A percentile compares a stretch with the other conserved stretches of the same genome.
These are phyloP conservation scores for Platanus orientalis DNA, from an alignment of 164 flowering plant genomes.

Conservation along the genomic window DNA sequence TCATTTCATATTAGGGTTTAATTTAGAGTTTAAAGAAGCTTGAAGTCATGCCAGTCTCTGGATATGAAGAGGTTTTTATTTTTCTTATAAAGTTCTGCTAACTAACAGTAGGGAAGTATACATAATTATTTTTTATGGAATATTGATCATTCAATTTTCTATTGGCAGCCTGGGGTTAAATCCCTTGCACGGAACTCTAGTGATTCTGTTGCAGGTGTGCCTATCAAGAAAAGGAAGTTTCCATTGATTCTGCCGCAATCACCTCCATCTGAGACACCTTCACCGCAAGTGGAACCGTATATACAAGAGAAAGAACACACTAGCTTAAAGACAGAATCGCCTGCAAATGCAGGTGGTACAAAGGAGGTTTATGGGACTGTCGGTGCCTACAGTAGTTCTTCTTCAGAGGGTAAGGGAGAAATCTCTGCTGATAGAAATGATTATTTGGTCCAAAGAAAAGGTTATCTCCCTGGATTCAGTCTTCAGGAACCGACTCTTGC, in stretches of 20 bases:
- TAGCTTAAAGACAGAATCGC: slow-evolving; percentile 14
- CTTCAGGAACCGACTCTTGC: slow-evolving; percentile 13
- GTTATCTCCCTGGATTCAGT: slow-evolving; percentile 6
- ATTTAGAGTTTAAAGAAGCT: not conserved
- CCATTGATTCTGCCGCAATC: slow-evolving; percentile 32
- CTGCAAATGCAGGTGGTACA: slow-evolving; percentile 16
- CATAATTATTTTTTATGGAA: not conserved
- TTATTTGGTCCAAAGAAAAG: slow-evolving; percentile 10
- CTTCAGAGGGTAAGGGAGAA: slow-evolving; percentile 15
- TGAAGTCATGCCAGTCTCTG: slow-evolving; percentile 29
- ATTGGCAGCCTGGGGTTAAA: slow-evolving; percentile 37
- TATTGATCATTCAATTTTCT: slow-evolving; percentile 22
- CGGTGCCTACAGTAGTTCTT: slow-evolving; percentile 11
- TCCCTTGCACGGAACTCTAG: slow-evolving; percentile 30
- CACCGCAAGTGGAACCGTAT: slow-evolving; percentile 15
- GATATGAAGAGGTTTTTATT: slow-evolving; percentile 32
- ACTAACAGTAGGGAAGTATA: slow-evolving; percentile 7
- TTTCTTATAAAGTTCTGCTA: slow-evolving; percentile 3
- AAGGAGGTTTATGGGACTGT: slow-evolving; percentile 11
- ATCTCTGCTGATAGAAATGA: slow-evolving; percentile 15
- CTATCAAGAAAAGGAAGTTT: slow-evolving; percentile 58
- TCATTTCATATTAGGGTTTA: not conserved
- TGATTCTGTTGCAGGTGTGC: slow-evolving; percentile 42
- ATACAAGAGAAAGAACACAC: slow-evolving; percentile 21
- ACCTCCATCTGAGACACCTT: slow-evolving; percentile 28